Base-by-base conservation (phyloP, 2,329 filamentous ascomycete species). In the Kalaharituber pfeilii region DNA sequence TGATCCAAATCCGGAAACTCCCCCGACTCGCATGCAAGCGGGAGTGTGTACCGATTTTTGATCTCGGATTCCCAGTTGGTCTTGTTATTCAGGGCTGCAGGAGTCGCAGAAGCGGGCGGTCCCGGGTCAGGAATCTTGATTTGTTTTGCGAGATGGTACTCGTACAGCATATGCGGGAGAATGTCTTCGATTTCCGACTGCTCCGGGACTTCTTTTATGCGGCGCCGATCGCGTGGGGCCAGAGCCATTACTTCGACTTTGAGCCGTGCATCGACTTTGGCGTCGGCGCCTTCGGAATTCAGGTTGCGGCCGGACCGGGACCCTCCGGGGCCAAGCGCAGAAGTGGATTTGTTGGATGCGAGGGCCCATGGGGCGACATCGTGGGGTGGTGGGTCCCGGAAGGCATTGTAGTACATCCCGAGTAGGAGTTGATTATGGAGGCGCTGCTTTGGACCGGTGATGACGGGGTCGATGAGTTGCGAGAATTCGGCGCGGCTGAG, bases 211-310 rank as follows among this genome's bases (percentile, higher is more conserved):
- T 83, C 79, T 62, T 84, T 83, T 63, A 84, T 76, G 55, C 80
- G 74, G 67, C 79, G 71, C 59, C 80, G 72, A 64, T 84, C 80
- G 60, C 78, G 72, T 55, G 72, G 77, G n/a, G 78, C 79, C 45
- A 84, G 71, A 63, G 80, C 77, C 80, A 83, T 83, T 57, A 84
- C 78, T 64, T 82, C 79, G 61, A 75, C 77, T 69, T 83, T 83
- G 50, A 83, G 66, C 60, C 74, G 74, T 62, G 79, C 72, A 67
- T 84, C 80, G 50, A 62, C 27, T 26, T 28, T 11, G 26, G 47
- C 3, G 11, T 73, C 29, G 80, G 78, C 71, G 83, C 80, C 26
- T 78, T 78, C 26, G 75, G 77, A 49, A 78, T 73, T 22, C 78
- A 76, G 65, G 83, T 83, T 60, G 71, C 75, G 59, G 75, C 75